These are phyloP conservation scores for Pyrenopolyporus hunteri DNA, from an alignment of 495 filamentous ascomycete species.

Conservation along the genomic window DNA sequence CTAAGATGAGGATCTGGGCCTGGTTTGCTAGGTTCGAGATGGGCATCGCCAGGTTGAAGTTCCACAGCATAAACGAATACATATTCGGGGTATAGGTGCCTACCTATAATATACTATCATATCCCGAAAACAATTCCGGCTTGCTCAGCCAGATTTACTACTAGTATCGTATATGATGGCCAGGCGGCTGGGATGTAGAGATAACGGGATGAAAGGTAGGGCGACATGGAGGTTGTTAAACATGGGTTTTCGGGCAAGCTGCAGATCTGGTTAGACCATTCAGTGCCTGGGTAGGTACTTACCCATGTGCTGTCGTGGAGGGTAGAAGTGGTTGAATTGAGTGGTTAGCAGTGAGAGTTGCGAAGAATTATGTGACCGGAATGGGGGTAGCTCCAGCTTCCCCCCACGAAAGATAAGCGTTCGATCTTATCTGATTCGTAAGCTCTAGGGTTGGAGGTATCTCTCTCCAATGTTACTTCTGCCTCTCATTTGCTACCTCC, in stretches of 20 bases:
- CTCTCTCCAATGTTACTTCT: not conserved
- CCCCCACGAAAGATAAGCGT: not conserved
- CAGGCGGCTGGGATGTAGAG: conserved; percentile 11
- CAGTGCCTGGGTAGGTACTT: not conserved
- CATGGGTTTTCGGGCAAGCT: not conserved
- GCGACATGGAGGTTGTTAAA: not conserved
- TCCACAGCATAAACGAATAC: not conserved
- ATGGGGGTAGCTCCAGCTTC: too few relatives aligned
- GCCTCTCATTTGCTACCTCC: not conserved
- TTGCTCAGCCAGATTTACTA: not conserved
- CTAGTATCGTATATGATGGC: not conserved
- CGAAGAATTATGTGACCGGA: too few relatives aligned
- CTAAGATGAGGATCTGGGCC: not conserved
- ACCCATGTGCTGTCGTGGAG: not conserved
- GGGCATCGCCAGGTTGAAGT: conserved; percentile 12
- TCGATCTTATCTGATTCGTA: conserved; percentile 1
- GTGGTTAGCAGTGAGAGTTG: too few relatives aligned
- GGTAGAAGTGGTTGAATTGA: too few relatives aligned
- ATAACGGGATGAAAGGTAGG: conserved; percentile 29
- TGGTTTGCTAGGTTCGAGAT: not conserved
- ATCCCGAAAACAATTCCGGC: conserved; percentile 6
- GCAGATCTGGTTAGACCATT: conserved; percentile 7
- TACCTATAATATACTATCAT: not conserved
- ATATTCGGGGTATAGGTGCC: conserved; percentile 6
- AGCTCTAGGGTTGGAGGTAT: not conserved